Evolutionary conservation across 2,329 filamentous ascomycete species (phyloP), one percentile per base, ranked within the genome.

Genomic region (Talaromyces sp.): DNA sequence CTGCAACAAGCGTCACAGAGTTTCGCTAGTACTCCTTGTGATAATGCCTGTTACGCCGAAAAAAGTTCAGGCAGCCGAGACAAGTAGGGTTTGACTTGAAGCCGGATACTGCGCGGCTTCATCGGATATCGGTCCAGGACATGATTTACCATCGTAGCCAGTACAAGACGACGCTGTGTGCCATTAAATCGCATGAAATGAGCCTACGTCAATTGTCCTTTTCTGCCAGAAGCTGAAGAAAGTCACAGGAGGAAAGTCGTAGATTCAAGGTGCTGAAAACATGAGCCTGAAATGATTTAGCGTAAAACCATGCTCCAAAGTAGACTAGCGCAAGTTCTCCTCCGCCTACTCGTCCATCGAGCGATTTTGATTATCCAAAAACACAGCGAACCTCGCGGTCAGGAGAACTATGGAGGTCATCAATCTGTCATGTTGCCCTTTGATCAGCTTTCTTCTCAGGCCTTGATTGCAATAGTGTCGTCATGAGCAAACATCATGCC

Each of bases 31-130:
- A 66, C 81, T 82, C 54, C 75, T 71, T 1, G 73, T 66, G 5
- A 76, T 72, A n/a, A 83, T 82, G 48, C 81, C 72, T 65, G 82
- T 80, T 1, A 66, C 12, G 1, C 50, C 64, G 14, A 63, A 58
- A 8, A 62, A 58, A 12, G 52, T 58, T 25, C 21, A 48, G 25
- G 63, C 50, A 11, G 46, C 28, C 5, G 66, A 63, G 28, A 67
- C 21, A 11, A 56, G 50, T 4, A 65, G 25, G 2, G 62, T n/a
- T n/a, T n/a, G n/a, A n/a, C 62, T 16, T 67, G 65, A 61, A 61
- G 65, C 2, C 60, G 60, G 1, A 64, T 61, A 12, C 65, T 64
- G 12, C 63, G 35, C 0, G 63, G 63, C 6, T 63, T 48, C 28
- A 60, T 60, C 3, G 64, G 23, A 46, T 69, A 68, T 25, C 68